These are phyloP conservation scores for Phaeosphaeriaceae sp. DNA, from an alignment of 2,329 filamentous ascomycete genomes.

Conservation along the genomic window DNA sequence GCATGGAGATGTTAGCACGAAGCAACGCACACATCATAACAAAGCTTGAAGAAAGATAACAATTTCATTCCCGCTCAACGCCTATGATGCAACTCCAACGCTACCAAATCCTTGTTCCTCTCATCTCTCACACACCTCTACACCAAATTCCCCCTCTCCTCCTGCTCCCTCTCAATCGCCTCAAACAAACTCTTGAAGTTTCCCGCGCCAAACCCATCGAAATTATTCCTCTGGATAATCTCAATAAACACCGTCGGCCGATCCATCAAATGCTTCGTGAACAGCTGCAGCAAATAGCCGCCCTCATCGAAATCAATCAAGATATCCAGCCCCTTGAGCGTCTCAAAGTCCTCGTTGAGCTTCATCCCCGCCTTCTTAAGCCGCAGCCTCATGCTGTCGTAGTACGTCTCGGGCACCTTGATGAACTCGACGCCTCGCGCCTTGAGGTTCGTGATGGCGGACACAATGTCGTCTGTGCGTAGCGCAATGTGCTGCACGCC, in stretches of 20 bases:
- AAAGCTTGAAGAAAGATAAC: too few species aligned
- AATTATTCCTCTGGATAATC: constrained; percentile 91
- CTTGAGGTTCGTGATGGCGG: constrained; percentile 76
- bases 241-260: constrained; percentile 94
- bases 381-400: constrained; percentile 75
- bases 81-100: neutral
- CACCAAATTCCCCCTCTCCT: constrained; percentile 77
- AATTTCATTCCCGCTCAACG: neutral
- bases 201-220: constrained; percentile 90
- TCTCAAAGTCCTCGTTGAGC: constrained; percentile 81
- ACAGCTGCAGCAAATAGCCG: constrained; percentile 76
- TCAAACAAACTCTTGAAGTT: constrained; percentile 97
- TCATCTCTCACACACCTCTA: too few species aligned
- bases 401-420: constrained; percentile 85
- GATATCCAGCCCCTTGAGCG: constrained; percentile 79
- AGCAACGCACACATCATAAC: too few species aligned
- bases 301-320: constrained; percentile 94
- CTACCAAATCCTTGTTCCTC: too few species aligned
- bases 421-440: constrained; percentile 95
- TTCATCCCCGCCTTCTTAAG: constrained; percentile 67
- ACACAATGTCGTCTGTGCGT: constrained; percentile 79
- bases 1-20: too few species aligned
- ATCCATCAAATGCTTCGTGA: constrained; percentile 82
- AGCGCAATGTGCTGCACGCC: constrained; percentile 95
- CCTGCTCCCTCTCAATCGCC: constrained; percentile 94